phyloP scores from a whole-genome alignment of 495 filamentous ascomycete species.

The Gamarada debralockiae region DNA sequence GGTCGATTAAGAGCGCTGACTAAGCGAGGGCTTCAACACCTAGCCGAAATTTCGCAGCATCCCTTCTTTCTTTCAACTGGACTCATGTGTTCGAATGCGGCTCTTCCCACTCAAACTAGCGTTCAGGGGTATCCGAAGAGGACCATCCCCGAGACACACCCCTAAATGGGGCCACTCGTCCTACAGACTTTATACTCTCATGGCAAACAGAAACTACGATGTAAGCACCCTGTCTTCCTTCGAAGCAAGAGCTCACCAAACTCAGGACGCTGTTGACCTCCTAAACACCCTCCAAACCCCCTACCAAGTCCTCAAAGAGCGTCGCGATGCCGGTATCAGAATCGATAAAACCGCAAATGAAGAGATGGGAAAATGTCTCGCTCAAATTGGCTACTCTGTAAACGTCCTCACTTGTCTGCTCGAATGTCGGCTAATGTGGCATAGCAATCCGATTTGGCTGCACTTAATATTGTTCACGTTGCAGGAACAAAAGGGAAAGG shows the following conservation, averaged over 20 bases:
- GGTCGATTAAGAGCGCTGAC: no score
- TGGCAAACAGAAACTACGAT: neutral
- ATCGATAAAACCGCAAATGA: neutral
- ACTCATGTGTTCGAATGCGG: no score
- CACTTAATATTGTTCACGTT: constrained; percentile 76
- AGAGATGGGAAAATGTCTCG: neutral
- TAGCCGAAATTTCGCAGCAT: no score
- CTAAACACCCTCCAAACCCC: neutral
- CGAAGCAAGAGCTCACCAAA: neutral
- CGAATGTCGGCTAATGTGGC: no score
- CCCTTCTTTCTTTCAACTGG: no score
- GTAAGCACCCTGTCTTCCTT: neutral
- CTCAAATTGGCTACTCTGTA: neutral
- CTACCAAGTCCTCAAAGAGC: neutral
- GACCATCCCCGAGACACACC: no score
- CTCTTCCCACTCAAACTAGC: no score
- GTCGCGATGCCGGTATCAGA: neutral
- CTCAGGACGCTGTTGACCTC: neutral
- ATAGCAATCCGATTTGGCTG: no score
- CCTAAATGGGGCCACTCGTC: no score
- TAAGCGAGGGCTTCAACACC: no score
- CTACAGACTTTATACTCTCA: no score
- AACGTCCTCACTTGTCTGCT: neutral
- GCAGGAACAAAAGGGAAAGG: constrained; percentile 94
- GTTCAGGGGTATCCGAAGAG: no score